Base-by-base conservation (phyloP, 179 eudicot species). In the Pouteria campechiana region DNA sequence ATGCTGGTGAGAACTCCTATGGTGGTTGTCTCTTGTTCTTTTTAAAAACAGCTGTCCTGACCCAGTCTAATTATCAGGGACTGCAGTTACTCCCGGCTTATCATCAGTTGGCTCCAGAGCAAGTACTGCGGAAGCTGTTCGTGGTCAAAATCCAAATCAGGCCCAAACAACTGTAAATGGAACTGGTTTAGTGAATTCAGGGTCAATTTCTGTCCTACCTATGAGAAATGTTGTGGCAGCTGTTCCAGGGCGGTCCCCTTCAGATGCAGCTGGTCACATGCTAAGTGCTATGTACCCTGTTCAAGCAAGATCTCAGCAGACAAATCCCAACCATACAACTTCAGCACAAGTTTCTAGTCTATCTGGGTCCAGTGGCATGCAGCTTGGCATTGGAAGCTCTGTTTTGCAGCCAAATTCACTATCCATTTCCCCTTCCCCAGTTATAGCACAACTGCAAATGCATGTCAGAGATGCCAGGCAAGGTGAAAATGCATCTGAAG, bases 61-160 rank as follows among this genome's bases (percentile, higher is more conserved):
- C 32, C 13, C 22, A 53, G 29, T 25, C 36, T 53, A n/a, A 10
- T 46, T 34, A 36, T 27, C 61, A 58, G 74, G 76, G 55, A 39
- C 73, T 13, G 52, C 68, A 19, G 52, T 60, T 39, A 52, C 70
- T 39, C 70, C 76, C 39, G 25, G 68, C 35, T 53, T 63, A 47
- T 50, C 86, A 69, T 74, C 83, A 22, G 60, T 76, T 40, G 90
- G 93, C 23, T 54, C 68, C 17, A 70, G 98, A 63, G 55, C 68
- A 44, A 55, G 70, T 54, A 68, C 56, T 44, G 73, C 61, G 25
- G 93, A 81, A 44, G 87, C 62, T 58, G 17, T 61, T 35, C 78
- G 52, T 44, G 78, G 69, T 32, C 81, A 74, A 52, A n/a, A n/a
- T n/a, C n/a, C n/a, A n/a, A n/a, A n/a, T n/a, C n/a, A n/a, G n/a